These are phyloP conservation scores for Jasminum sambac DNA, from an alignment of 257 asterid genomes.

Conservation along the genomic window DNA sequence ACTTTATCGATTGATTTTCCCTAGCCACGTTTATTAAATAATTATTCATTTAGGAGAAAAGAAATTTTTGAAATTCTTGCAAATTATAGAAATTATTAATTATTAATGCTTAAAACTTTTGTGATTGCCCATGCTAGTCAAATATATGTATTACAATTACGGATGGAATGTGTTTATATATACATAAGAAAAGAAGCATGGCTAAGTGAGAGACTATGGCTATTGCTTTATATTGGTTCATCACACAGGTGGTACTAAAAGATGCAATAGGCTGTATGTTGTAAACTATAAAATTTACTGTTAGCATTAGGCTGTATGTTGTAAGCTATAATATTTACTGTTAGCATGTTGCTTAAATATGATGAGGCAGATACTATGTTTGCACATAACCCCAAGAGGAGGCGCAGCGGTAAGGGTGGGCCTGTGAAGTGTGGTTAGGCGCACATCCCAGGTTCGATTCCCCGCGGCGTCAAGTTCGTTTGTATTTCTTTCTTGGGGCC, in stretches of 20 bases:
- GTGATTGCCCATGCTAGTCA: neutral
- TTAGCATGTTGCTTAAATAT: neutral
- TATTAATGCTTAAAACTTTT: neutral
- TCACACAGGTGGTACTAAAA: neutral
- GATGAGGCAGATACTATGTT: neutral
- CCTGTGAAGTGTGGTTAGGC: no score
- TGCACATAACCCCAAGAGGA: no score
- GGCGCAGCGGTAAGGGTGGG: no score
- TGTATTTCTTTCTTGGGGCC: no score
- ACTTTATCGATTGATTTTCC: neutral
- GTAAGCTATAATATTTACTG: neutral
- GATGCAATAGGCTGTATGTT: neutral
- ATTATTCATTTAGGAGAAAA: neutral
- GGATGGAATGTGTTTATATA: neutral
- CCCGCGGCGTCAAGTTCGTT: no score
- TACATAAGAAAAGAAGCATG: neutral
- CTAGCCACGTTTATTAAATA: neutral
- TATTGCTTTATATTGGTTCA: neutral
- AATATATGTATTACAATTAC: neutral
- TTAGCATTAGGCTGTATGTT: neutral
- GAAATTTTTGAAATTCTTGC: neutral
- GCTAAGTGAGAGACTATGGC: neutral
- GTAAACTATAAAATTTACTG: neutral
- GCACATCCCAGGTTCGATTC: no score
- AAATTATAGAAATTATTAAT: neutral